Percentiles rank a stretch among this genome's conserved stretches.
phyloP scores from a whole-genome alignment of 768 basidiomycete species.

The Kwoniella dendrophila region DNA sequence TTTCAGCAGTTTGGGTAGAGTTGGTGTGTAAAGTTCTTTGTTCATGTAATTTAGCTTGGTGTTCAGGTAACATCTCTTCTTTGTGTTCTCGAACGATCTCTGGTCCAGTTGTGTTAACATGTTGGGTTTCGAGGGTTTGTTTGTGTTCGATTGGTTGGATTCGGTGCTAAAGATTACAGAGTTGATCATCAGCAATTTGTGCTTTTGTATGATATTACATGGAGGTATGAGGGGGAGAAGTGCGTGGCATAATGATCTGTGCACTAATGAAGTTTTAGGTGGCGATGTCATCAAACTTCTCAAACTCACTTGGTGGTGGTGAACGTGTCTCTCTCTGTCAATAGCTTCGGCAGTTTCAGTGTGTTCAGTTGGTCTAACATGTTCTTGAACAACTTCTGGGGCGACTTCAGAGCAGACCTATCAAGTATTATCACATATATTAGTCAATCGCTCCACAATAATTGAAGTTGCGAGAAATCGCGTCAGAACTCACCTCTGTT shows the following conservation, averaged over 20 bases:
- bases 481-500: conserved; percentile 46
- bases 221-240: too few relatives aligned
- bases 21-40: conserved; percentile 48
- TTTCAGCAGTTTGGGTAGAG: conserved; percentile 41
- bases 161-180: conserved; percentile 50
- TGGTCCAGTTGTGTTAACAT: conserved; percentile 47
- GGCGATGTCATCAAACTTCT: not conserved
- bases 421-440: not conserved
- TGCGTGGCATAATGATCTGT: not conserved
- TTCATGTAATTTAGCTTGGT: conserved; percentile 53
- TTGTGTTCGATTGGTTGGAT: conserved; percentile 55
- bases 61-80: conserved; percentile 55
- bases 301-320: conserved; percentile 47
- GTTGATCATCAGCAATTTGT: conserved; percentile 51
- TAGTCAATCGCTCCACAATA: not conserved
- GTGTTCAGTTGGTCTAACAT: conserved; percentile 47
- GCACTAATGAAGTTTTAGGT: too few relatives aligned
- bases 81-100: conserved; percentile 52
- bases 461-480: too few relatives aligned
- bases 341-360: conserved; percentile 54
- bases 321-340: conserved; percentile 56
- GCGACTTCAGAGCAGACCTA: conserved; percentile 55
- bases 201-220: conserved; percentile 56
- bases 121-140: conserved; percentile 49
- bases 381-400: conserved; percentile 55